Conservation (phyloP, 192 early-diverging fungal species). For the Backusella psychrophila region DNA sequence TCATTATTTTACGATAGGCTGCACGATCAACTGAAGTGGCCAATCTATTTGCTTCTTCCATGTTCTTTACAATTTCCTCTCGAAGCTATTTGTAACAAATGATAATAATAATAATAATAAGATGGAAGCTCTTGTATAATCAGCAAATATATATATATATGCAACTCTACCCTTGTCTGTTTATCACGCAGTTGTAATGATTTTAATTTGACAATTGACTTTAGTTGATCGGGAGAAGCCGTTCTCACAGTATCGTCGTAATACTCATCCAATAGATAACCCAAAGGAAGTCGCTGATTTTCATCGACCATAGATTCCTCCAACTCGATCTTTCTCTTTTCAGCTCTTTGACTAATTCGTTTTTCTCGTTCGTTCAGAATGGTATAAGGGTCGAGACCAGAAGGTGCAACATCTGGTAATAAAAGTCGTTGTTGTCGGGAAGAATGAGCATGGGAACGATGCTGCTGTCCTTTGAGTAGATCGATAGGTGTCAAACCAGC, state of each 20-base stretch:
- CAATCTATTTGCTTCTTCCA: slow-evolving; percentile 71
- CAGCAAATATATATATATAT: neutral
- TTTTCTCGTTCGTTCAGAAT: slow-evolving; percentile 78
- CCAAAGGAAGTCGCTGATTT: slow-evolving; percentile 38
- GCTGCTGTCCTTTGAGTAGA: slow-evolving; percentile 48
- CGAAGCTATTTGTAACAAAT: slow-evolving; percentile 46
- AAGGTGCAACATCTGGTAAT: slow-evolving; percentile 67
- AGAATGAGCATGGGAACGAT: slow-evolving; percentile 40
- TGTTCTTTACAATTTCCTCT: slow-evolving; percentile 69
- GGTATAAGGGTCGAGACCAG: slow-evolving; percentile 76
- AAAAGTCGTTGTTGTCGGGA: slow-evolving; percentile 66
- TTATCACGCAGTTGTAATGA: slow-evolving; percentile 74
- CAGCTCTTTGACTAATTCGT: slow-evolving; percentile 63
- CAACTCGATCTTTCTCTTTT: slow-evolving; percentile 66
- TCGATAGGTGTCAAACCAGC: slow-evolving; percentile 31
- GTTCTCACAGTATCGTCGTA: slow-evolving; percentile 31
- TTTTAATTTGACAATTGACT: slow-evolving; percentile 84
- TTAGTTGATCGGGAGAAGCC: slow-evolving; percentile 58
- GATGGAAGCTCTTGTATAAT: neutral
- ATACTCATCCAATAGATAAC: slow-evolving; percentile 35
- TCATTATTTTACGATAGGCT: slow-evolving; percentile 75
- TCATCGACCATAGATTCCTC: slow-evolving; percentile 36
- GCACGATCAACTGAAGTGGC: slow-evolving; percentile 77
- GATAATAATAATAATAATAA: neutral
- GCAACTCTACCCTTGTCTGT: slow-evolving; percentile 56